Conservation (phyloP, 202 grass and related monocot genomes). For the Schoenoplectus tabernaemontani region DNA sequence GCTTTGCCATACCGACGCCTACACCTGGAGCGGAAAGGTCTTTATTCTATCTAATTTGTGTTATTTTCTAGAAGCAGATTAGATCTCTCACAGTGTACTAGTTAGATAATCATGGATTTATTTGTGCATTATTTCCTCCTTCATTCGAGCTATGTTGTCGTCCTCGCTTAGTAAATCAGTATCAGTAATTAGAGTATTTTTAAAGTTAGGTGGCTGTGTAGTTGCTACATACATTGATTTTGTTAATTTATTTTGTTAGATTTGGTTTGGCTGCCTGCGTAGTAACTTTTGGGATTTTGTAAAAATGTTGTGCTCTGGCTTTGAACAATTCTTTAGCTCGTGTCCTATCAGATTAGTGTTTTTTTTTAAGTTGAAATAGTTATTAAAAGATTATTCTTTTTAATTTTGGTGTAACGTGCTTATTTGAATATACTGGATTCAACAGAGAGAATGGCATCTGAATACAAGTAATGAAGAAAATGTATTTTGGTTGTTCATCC, state of each 20-base stretch:
- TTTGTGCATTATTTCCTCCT: neutral
- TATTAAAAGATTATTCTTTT: neutral
- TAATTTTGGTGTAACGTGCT: neutral
- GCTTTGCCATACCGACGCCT: conserved; percentile 94
- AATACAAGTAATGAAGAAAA: neutral
- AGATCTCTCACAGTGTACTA: neutral
- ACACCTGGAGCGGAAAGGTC: conserved; percentile 99
- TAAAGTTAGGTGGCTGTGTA: neutral
- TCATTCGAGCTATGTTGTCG: neutral
- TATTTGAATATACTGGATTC: neutral
- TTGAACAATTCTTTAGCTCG: neutral
- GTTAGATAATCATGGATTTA: neutral
- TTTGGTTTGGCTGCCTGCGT: neutral
- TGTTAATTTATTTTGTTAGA: neutral
- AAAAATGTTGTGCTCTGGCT: neutral
- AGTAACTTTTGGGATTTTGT: neutral
- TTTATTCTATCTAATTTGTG: neutral
- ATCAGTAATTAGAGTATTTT: neutral
- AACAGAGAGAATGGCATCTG: neutral
- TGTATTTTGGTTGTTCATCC: neutral
- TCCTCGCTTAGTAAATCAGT: neutral
- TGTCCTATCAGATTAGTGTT: neutral
- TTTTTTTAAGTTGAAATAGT: neutral
- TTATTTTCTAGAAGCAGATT: neutral
- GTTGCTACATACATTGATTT: neutral